Evolutionary conservation across 2,329 filamentous ascomycete species (phyloP).

Genomic region (Aspergillus aculeatinus): DNA sequence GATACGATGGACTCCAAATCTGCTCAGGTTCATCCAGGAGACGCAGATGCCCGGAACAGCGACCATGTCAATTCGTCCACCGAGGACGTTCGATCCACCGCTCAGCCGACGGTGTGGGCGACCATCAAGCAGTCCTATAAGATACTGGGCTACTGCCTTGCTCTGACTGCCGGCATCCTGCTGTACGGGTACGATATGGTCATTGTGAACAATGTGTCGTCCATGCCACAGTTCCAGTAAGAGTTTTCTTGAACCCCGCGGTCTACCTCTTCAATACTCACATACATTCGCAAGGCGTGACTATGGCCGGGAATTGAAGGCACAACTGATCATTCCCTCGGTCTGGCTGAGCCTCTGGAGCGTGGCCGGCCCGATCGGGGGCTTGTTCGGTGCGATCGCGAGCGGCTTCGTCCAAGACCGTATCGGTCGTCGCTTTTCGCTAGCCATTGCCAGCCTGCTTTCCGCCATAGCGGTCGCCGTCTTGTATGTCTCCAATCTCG

Average conservation of each 20-base stretch:
- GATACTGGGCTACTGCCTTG: slow-evolving; percentile 19
- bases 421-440: slow-evolving; percentile 38
- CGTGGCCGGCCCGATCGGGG: slow-evolving; percentile 40
- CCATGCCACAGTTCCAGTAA: slow-evolving; percentile 24
- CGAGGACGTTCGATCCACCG: neutral
- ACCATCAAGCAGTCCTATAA: slow-evolving; percentile 12
- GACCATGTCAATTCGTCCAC: neutral
- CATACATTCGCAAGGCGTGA: slow-evolving; percentile 18
- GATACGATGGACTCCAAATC: neutral
- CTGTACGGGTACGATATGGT: slow-evolving; percentile 36
- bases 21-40: neutral
- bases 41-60: neutral
- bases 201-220: slow-evolving; percentile 31
- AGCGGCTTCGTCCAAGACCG: slow-evolving; percentile 46
- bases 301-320: slow-evolving; percentile 33
- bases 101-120: slow-evolving; percentile 3
- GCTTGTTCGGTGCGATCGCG: slow-evolving; percentile 39
- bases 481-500: slow-evolving; percentile 34
- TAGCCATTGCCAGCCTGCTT: slow-evolving; percentile 39
- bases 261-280: neutral
- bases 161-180: slow-evolving; percentile 26
- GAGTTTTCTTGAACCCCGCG: neutral
- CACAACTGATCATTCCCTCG: slow-evolving; percentile 42
- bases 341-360: slow-evolving; percentile 50
- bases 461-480: slow-evolving; percentile 41